phyloP scores from a whole-genome alignment of 2,329 filamentous ascomycete genomes.

The Diaporthe ampelina region DNA sequence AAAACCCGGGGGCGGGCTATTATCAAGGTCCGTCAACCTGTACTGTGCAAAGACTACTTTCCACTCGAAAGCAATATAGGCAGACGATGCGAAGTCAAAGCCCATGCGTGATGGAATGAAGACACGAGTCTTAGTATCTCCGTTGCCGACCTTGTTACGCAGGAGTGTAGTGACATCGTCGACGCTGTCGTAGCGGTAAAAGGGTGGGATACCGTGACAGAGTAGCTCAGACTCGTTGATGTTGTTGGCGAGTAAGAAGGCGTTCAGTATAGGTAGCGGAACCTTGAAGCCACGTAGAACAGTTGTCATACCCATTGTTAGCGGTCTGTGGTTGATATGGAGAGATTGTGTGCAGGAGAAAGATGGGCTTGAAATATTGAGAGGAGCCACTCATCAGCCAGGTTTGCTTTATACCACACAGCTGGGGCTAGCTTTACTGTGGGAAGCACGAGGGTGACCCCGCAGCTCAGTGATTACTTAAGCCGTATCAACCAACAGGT shows the following conservation, averaged over 20 bases:
- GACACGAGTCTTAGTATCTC: constrained; percentile 26
- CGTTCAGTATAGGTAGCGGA: constrained; percentile 23
- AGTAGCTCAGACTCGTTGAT: constrained; percentile 23
- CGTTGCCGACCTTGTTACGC: constrained; percentile 13
- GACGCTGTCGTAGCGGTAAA: not conserved
- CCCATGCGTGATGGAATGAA: not conserved
- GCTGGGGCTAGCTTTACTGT: too few species aligned
- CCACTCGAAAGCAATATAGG: constrained; percentile 28
- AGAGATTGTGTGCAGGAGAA: too few species aligned
- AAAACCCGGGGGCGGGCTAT: not conserved
- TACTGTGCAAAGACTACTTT: constrained; percentile 17
- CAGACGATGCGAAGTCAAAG: not conserved
- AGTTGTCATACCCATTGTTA: constrained; percentile 18
- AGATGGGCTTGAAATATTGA: too few species aligned
- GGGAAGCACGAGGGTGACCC: too few species aligned
- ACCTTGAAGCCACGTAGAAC: constrained; percentile 29
- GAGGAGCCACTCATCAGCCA: too few species aligned
- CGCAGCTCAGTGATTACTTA: too few species aligned
- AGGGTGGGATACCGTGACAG: constrained; percentile 16
- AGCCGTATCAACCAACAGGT: too few species aligned
- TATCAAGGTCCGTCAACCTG: not conserved
- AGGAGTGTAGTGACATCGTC: constrained; percentile 26
- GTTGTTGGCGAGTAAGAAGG: constrained; percentile 31
- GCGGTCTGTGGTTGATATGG: too few species aligned
- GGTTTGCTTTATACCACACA: too few species aligned